Conservation (phyloP, 768 basidiomycete species). For the Boletellus sp. region DNA sequence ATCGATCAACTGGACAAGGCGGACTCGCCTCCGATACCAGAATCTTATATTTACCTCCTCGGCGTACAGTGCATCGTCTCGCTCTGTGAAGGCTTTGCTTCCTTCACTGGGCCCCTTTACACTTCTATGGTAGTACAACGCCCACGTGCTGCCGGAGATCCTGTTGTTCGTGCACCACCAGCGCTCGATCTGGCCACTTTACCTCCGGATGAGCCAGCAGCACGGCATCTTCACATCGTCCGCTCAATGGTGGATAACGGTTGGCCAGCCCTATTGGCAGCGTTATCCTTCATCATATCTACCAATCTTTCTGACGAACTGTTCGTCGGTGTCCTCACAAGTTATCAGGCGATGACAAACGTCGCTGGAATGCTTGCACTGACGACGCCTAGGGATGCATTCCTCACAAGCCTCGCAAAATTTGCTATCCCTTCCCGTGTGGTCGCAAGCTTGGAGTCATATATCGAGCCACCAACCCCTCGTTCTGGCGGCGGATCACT, state of each 20-base stretch:
- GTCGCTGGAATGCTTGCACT: conserved; percentile 88
- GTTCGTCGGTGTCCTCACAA: conserved; percentile 80
- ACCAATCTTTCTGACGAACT: conserved; percentile 91
- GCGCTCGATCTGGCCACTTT: conserved; percentile 62
- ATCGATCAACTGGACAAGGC: conserved; percentile 99
- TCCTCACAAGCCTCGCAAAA: conserved; percentile 86
- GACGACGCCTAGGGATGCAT: conserved; percentile 86
- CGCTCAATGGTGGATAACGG: conserved; percentile 78
- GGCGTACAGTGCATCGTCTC: conserved; percentile 85
- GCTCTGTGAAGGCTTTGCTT: conserved; percentile 80
- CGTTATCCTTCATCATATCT: conserved; percentile 82
- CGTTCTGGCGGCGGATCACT: conserved; percentile 52
- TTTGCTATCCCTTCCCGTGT: conserved; percentile 89
- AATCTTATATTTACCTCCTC: conserved; percentile 89
- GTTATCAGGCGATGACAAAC: conserved; percentile 80
- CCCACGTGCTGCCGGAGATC: conserved; percentile 58
- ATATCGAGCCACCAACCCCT: conserved; percentile 53
- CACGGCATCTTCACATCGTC: conserved; percentile 58
- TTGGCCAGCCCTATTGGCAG: conserved; percentile 92
- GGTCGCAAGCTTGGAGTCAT: conserved; percentile 75
- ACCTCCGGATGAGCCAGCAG: conserved; percentile 49
- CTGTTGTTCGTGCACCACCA: conserved; percentile 66
- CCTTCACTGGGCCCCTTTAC: conserved; percentile 73
- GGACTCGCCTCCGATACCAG: conserved; percentile 90
- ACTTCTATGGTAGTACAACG: conserved; percentile 64